Evolutionary conservation across 2,329 filamentous ascomycete genomes (phyloP).

Genomic region (Colletotrichum tofieldiae): DNA sequence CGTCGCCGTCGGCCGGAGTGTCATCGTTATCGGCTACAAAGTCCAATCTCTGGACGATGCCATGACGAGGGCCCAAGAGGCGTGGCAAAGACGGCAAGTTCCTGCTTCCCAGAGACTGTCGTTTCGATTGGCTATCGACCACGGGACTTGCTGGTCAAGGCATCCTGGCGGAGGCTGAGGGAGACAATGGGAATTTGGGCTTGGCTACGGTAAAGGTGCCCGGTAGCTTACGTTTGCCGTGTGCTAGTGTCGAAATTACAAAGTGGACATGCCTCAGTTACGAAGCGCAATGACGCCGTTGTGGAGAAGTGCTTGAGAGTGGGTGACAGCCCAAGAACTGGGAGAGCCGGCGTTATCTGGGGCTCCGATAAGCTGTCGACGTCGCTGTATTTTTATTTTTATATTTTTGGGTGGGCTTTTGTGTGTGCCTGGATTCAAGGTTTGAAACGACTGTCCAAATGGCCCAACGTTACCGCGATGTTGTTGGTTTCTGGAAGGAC

Average conservation of each 20-base stretch:
- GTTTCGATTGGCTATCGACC: neutral
- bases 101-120: neutral
- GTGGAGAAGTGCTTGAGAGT: conserved; percentile 24
- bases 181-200: conserved; percentile 12
- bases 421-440: neutral
- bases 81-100: neutral
- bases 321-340: neutral
- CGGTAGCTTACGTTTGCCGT: conserved; percentile 29
- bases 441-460: neutral
- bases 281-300: conserved; percentile 32
- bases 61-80: conserved; percentile 6
- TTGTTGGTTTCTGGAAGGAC: neutral
- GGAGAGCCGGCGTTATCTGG: neutral
- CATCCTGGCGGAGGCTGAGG: neutral
- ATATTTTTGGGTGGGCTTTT: too few relatives aligned
- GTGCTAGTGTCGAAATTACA: conserved; percentile 22
- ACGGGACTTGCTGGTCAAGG: neutral
- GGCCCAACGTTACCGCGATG: too few relatives aligned
- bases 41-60: neutral
- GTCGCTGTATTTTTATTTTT: neutral
- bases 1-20: neutral
- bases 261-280: conserved; percentile 19
- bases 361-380: neutral
- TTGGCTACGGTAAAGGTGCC: conserved; percentile 6
- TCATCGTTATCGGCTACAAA: too few relatives aligned